Evolutionary conservation across 2,329 filamentous ascomycete species (phyloP), one percentile per base, ranked within the genome.

Genomic region (Verticillium albo-atrum): DNA sequence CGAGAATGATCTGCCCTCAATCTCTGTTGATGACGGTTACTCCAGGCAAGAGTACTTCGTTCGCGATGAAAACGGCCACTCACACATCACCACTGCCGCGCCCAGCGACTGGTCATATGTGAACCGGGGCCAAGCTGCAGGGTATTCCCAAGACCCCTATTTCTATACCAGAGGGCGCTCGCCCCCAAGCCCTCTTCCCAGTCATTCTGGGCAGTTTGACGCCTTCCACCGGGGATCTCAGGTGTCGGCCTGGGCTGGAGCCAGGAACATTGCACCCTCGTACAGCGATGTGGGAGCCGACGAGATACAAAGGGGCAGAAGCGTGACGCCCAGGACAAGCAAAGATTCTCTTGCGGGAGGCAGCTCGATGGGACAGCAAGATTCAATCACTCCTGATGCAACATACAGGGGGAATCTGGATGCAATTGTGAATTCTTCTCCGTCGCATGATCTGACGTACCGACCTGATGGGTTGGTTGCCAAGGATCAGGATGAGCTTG

Each of bases 81-180:
- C 74, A 1, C 69, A 71, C 17, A 71, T 77, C 63, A 75, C 68
- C 64, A 74, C 77, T 0, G 74, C 76, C 47, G 75, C 78, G 30
- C 70, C 72, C 12, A 72, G 69, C 58, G 76, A 78, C 54, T 82
- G 79, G 79, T 69, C 76, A 17, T 77, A 75, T 63, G 72, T 70
- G 2, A 66, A 67, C 28, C 63, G 72, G 54, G 71, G 71, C 28
- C 73, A 73, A 67, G 68, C 66, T 58, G 71, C 60, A 55, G 72
- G 63, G 54, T 68, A 68, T 62, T 69, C 72, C 3, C 72, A 79
- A 20, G 79, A 82, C 32, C 70, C 75, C 1, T 77, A 78, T 65
- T 80, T 78, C 63, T 78, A 79, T 6, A 74, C 73, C 12, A 74
- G 82, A 52, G 82, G 82, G 6, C 77, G 82, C 30, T 85, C 82